Evolutionary conservation across 257 asterid species (phyloP).

Genomic region (Anisodus tanguticus): DNA sequence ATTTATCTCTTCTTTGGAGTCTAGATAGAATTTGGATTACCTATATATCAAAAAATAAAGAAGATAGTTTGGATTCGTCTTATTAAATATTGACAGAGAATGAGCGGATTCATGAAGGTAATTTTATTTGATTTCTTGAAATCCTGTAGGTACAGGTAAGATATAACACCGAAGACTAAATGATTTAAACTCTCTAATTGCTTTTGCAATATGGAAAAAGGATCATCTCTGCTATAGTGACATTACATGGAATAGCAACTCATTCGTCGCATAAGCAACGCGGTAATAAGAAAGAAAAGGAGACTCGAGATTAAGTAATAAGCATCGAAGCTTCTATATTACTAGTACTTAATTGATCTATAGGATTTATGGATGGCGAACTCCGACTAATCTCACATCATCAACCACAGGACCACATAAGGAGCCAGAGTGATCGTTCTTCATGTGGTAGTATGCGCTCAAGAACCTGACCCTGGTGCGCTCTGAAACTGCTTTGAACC

Average conservation of each 20-base stretch:
- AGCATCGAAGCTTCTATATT: neutral
- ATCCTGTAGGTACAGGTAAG: constrained; percentile 9
- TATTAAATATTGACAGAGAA: neutral
- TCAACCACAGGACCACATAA: constrained; percentile 88
- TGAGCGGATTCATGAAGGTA: constrained; percentile 8
- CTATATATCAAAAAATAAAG: neutral
- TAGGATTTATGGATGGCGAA: constrained; percentile 35
- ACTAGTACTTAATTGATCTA: neutral
- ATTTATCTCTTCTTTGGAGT: neutral
- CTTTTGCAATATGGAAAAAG: constrained; percentile 21
- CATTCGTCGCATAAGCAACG: constrained; percentile 23
- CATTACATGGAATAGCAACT: neutral
- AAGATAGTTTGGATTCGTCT: neutral
- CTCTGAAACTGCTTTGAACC: constrained; percentile 47
- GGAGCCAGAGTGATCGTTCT: constrained; percentile 69
- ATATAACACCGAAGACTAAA: constrained; percentile 11
- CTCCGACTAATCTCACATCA: constrained; percentile 61
- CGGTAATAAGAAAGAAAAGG: constrained; percentile 22
- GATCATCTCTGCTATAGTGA: neutral
- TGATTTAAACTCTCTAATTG: constrained; percentile 22
- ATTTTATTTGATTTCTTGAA: constrained; percentile 6
- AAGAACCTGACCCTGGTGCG: constrained; percentile 66
- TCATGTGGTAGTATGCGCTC: constrained; percentile 71
- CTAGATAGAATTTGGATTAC: neutral
- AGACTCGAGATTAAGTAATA: neutral